Evolutionary conservation across 345 rosid species (phyloP).

Genomic region (Viola odorata): DNA sequence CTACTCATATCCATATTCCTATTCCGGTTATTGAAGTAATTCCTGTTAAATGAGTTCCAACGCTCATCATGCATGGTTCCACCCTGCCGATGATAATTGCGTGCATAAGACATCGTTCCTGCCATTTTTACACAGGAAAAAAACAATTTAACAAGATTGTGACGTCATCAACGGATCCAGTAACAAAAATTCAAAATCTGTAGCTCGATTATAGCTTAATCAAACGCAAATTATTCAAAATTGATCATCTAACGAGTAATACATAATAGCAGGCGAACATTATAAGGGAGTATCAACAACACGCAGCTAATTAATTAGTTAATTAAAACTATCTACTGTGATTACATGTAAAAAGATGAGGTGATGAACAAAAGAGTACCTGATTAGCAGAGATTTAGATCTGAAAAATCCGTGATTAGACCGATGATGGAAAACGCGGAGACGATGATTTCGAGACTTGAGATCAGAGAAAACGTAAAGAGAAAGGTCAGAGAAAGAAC

Average conservation of each 20-base stretch:
- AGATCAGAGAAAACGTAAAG: no score
- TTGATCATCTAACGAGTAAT: neutral
- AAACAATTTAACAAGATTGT: neutral
- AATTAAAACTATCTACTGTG: no score
- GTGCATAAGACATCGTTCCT: constrained; percentile 46
- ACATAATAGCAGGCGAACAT: neutral
- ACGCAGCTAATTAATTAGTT: neutral
- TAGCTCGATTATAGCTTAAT: neutral
- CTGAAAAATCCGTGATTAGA: constrained; percentile 12
- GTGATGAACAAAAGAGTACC: constrained; percentile 3
- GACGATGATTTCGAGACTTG: neutral
- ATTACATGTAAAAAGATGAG: neutral
- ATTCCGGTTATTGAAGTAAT: constrained; percentile 19
- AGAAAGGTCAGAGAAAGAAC: no score
- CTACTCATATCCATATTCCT: constrained; percentile 23
- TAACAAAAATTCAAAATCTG: neutral
- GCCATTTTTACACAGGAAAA: constrained; percentile 2
- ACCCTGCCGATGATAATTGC: constrained; percentile 42
- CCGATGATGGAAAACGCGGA: neutral
- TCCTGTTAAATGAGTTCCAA: constrained; percentile 27
- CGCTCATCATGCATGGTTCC: constrained; percentile 30
- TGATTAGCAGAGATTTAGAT: constrained; percentile 3
- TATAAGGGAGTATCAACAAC: neutral
- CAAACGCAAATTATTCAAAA: neutral
- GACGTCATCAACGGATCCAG: neutral